Percentiles rank a stretch among this genome's conserved stretches.
These are phyloP conservation scores for Pyrenochaeta sp. DNA, from an alignment of 2,329 filamentous ascomycete species.

Conservation along the genomic window DNA sequence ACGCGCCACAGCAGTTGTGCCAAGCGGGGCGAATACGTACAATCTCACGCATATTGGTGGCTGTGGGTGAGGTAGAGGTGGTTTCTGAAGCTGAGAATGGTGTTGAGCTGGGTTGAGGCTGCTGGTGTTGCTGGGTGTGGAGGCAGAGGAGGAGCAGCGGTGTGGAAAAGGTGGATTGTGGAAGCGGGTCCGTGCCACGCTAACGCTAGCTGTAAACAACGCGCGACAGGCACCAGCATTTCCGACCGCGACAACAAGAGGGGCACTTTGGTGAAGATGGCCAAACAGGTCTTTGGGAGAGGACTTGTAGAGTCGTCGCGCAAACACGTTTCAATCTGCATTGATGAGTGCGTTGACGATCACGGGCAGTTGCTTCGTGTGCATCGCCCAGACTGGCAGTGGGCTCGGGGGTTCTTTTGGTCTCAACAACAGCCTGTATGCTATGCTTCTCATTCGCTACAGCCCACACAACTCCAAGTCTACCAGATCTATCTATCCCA, in stretches of 20 bases:
- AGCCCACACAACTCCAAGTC: neutral
- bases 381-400: neutral
- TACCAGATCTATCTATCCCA: neutral
- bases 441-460: neutral
- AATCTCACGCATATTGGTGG: slow-evolving; percentile 72
- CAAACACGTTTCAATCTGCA: too few species aligned
- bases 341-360: too few species aligned
- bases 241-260: slow-evolving; percentile 2
- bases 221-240: slow-evolving; percentile 27
- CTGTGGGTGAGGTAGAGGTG: slow-evolving; percentile 28
- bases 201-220: slow-evolving; percentile 27
- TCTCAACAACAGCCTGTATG: neutral
- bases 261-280: neutral
- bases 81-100: slow-evolving; percentile 44
- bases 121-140: slow-evolving; percentile 41
- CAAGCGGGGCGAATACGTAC: slow-evolving; percentile 58
- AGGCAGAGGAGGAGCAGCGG: slow-evolving; percentile 41
- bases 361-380: neutral
- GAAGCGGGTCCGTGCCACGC: slow-evolving; percentile 32
- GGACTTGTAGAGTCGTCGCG: too few species aligned
- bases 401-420: neutral
- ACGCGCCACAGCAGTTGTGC: slow-evolving; percentile 56
- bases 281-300: too few species aligned
- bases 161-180: slow-evolving; percentile 32
- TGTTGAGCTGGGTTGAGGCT: slow-evolving; percentile 36